phyloP scores from a whole-genome alignment of 139 green algal genomes.

The Eudorina sp. region DNA sequence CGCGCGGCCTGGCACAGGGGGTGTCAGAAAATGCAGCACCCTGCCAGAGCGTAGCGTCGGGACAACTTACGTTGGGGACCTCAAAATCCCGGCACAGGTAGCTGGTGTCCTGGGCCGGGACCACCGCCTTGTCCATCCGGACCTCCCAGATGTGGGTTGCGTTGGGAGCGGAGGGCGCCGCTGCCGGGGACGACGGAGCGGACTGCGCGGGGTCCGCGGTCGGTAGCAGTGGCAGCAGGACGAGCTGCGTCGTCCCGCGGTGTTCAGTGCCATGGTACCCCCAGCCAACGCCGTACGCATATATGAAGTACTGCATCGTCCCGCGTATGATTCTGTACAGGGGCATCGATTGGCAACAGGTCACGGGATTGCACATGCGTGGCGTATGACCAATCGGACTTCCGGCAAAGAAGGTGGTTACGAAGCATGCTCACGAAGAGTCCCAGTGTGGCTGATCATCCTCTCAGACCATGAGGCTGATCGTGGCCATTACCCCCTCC shows the following conservation, averaged over 20 bases:
- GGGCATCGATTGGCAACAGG: too few relatives aligned
- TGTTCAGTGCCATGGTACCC: conserved; percentile 13
- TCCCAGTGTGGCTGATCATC: too few relatives aligned
- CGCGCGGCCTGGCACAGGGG: too few relatives aligned
- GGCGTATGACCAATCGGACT: too few relatives aligned
- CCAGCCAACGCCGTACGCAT: conserved; percentile 5
- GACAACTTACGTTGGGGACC: conserved; percentile 26
- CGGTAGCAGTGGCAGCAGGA: neutral
- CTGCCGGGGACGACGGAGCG: neutral
- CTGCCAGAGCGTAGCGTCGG: too few relatives aligned
- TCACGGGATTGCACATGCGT: too few relatives aligned
- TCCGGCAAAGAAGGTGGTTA: too few relatives aligned
- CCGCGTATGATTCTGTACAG: conserved; percentile 24
- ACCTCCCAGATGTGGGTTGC: neutral
- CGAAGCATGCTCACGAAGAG: too few relatives aligned
- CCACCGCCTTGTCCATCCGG: neutral
- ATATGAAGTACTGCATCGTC: neutral
- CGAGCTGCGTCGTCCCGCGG: neutral
- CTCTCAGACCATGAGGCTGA: too few relatives aligned
- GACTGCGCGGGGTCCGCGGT: neutral
- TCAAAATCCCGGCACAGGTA: conserved; percentile 25
- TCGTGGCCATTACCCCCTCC: too few relatives aligned
- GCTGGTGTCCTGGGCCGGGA: neutral
- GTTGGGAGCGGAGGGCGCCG: neutral
- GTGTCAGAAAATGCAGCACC: too few relatives aligned